Percentiles rank a stretch among this genome's conserved stretches.
Evolutionary conservation across 1,139 yeast genomes (phyloP).

Genomic region (Candida neerlandica): DNA sequence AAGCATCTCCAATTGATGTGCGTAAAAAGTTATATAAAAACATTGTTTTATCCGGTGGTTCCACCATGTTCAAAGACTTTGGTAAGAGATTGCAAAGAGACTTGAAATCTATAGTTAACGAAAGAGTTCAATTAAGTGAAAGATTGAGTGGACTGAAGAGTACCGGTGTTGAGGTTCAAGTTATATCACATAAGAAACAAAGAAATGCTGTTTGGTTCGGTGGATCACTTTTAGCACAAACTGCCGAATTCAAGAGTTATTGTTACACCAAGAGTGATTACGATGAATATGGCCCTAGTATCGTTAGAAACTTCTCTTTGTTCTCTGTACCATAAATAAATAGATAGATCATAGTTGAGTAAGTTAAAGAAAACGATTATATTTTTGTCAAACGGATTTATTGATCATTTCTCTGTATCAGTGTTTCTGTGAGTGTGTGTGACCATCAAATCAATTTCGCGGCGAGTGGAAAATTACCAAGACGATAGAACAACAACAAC

Average conservation of each 20-base stretch:
- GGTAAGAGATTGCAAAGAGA: conserved; percentile 98
- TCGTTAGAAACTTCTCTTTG: conserved; percentile 93
- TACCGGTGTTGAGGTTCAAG: conserved; percentile 96
- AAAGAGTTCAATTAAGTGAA: conserved; percentile 84
- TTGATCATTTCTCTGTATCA: background rate
- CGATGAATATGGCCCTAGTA: conserved; percentile 96
- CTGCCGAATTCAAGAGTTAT: conserved; percentile 93
- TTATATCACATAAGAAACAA: conserved; percentile 95
- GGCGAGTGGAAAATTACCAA: background rate
- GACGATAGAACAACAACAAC: background rate
- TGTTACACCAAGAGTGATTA: conserved; percentile 97
- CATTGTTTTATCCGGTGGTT: conserved; percentile 94
- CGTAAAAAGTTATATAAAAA: conserved; percentile 95
- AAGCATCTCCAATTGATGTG: conserved; percentile 95
- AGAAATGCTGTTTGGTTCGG: conserved; percentile 99
- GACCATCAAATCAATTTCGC: background rate
- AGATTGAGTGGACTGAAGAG: conserved; percentile 78
- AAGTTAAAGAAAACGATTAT: background rate
- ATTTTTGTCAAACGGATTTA: too few species aligned
- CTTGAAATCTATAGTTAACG: conserved; percentile 81
- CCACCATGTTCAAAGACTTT: conserved; percentile 97
- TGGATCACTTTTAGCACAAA: conserved; percentile 94
- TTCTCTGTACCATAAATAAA: conserved; percentile 81
- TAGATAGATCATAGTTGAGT: background rate
- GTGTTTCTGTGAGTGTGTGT: too few species aligned